Percentiles rank a stretch among this genome's conserved stretches.
These are phyloP conservation scores for Prorocentrum cordatum DNA, from an alignment of 169 alveolate genomes.

Conservation along the genomic window DNA sequence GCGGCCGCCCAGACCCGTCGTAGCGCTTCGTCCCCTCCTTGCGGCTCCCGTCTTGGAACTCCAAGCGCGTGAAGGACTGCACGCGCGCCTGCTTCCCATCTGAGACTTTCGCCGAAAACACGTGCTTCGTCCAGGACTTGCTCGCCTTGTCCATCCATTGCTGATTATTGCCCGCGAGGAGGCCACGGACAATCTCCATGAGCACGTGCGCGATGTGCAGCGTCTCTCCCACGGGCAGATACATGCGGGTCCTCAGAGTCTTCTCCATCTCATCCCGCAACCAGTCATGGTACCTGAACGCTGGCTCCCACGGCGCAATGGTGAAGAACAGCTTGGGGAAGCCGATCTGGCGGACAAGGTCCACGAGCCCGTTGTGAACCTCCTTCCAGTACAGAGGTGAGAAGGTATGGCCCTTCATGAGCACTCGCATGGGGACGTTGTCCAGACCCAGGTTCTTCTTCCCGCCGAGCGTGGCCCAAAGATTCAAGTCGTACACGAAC, in stretches of 20 bases:
- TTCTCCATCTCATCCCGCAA: not conserved
- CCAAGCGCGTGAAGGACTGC: too few species aligned
- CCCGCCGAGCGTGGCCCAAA: conserved; percentile 25
- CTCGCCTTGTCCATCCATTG: too few species aligned
- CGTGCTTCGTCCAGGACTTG: too few species aligned
- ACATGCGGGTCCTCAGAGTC: not conserved
- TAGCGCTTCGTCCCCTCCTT: too few species aligned
- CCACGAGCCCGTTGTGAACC: not conserved
- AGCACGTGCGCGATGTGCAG: conserved; percentile 19
- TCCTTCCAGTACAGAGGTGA: not conserved
- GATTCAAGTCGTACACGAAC: not conserved
- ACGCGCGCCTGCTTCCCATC: too few species aligned
- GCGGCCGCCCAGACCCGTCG: too few species aligned
- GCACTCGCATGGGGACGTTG: not conserved
- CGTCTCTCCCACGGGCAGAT: not conserved
- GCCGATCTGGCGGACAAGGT: too few species aligned
- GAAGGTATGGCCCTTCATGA: not conserved
- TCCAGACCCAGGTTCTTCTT: not conserved
- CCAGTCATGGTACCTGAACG: not conserved
- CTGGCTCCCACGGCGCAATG: conserved; percentile 4
- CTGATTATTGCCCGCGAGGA: too few species aligned
- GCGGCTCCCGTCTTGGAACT: too few species aligned
- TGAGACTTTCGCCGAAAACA: too few species aligned
- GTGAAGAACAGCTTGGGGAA: not conserved
- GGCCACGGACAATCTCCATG: too few species aligned